Conservation (phyloP, 2,329 filamentous ascomycete genomes). For the Metarhizium rileyi region DNA sequence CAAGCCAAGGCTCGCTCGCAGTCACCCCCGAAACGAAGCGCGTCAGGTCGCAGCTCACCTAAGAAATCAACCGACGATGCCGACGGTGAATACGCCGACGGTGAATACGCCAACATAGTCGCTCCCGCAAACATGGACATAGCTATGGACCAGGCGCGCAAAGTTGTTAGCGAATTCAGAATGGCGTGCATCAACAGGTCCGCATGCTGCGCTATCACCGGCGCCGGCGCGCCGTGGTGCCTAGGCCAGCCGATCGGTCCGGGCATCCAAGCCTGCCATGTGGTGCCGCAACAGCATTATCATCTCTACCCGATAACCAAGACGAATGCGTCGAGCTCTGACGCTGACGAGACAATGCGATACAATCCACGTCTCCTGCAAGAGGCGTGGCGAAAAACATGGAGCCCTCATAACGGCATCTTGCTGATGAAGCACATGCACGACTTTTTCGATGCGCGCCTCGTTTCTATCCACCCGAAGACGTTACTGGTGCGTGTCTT, state of each 20-base stretch:
- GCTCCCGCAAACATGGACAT: too few species aligned
- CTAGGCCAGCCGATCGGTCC: conserved; percentile 5
- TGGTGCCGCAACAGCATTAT: conserved; percentile 14
- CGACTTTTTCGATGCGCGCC: conserved; percentile 11
- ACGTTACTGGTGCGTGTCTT: conserved; percentile 13
- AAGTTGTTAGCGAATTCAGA: not conserved
- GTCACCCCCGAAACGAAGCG: not conserved
- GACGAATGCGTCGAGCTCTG: too few species aligned
- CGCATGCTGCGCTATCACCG: conserved; percentile 3
- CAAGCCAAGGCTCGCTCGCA: not conserved
- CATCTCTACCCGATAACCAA: conserved; percentile 14
- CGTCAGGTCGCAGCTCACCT: not conserved
- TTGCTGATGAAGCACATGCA: conserved; percentile 12
- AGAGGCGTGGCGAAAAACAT: not conserved
- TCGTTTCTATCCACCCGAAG: conserved; percentile 15
- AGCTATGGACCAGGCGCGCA: too few species aligned
- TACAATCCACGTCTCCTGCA: not conserved
- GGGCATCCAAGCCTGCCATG: conserved; percentile 12
- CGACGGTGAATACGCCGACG: too few species aligned
- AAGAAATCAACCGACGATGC: not conserved
- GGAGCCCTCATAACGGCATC: conserved; percentile 8
- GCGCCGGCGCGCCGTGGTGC: conserved; percentile 12
- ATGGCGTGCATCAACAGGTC: not conserved
- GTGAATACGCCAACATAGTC: not conserved
- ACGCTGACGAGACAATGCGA: too few species aligned